Conservation (phyloP, 768 basidiomycete species). For the Auricularia sp. region DNA sequence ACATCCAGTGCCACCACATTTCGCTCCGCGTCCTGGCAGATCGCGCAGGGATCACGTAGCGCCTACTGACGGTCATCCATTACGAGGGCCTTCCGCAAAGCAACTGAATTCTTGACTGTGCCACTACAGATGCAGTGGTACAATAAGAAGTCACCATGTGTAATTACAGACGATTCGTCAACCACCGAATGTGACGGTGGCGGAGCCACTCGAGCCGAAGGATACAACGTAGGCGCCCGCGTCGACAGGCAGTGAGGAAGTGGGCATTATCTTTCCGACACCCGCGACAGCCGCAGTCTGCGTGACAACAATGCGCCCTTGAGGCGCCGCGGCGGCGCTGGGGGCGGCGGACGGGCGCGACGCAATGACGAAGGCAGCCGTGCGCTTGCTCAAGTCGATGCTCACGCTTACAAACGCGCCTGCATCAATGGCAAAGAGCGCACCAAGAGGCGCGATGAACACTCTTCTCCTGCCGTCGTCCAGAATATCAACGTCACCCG, state of each 20-base stretch:
- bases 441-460: slow-evolving; percentile 41
- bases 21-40: too few relatives aligned
- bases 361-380: slow-evolving; percentile 33
- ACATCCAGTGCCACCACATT: too few relatives aligned
- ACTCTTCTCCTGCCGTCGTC: slow-evolving; percentile 43
- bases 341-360: slow-evolving; percentile 30
- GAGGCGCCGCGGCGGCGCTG: slow-evolving; percentile 35
- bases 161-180: too few relatives aligned
- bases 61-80: too few relatives aligned
- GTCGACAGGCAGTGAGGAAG: slow-evolving; percentile 26
- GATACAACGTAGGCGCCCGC: slow-evolving; percentile 41
- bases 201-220: slow-evolving; percentile 29
- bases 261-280: slow-evolving; percentile 31
- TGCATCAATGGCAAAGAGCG: slow-evolving; percentile 38
- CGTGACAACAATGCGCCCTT: slow-evolving; percentile 36
- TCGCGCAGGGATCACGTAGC: too few relatives aligned
- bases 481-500: slow-evolving; percentile 30
- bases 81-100: too few relatives aligned
- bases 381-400: slow-evolving; percentile 29
- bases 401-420: slow-evolving; percentile 39
- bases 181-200: slow-evolving; percentile 13
- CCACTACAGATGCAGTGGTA: too few relatives aligned
- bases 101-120: too few relatives aligned
- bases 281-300: slow-evolving; percentile 32
- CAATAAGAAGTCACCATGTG: too few relatives aligned